These are phyloP conservation scores for Eimeria praecox DNA, from an alignment of 169 alveolate genomes.

Conservation along the genomic window DNA sequence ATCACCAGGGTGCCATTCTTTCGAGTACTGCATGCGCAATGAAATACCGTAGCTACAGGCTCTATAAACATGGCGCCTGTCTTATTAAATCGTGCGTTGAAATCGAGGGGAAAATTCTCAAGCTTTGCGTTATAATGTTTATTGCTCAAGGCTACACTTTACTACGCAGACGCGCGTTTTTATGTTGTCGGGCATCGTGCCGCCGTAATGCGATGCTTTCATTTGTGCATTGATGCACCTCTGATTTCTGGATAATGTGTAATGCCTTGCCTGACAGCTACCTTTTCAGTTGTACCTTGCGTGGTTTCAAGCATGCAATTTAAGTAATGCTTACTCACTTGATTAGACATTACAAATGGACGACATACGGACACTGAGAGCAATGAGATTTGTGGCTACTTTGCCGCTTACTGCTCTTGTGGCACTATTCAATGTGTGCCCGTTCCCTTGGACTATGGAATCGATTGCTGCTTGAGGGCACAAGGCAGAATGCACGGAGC, in stretches of 20 bases:
- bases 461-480: neutral
- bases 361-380: neutral
- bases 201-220: neutral
- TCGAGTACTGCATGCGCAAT: neutral
- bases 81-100: neutral
- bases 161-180: neutral
- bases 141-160: neutral
- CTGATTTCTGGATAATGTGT: neutral
- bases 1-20: neutral
- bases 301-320: neutral
- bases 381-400: neutral
- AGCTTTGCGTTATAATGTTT: neutral
- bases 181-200: neutral
- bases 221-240: neutral
- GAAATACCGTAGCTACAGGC: neutral
- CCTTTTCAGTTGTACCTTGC: neutral
- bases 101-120: neutral
- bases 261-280: neutral
- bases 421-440: no score
- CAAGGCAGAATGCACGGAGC: neutral
- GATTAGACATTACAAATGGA: neutral
- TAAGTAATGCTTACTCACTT: neutral
- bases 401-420: no score
- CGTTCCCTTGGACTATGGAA: neutral
- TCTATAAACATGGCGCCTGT: neutral